A percentile compares a stretch with the other conserved stretches of the same genome.
Evolutionary conservation across 176 grass and related monocot species (phyloP).

Genomic region (Eleusine indica): DNA sequence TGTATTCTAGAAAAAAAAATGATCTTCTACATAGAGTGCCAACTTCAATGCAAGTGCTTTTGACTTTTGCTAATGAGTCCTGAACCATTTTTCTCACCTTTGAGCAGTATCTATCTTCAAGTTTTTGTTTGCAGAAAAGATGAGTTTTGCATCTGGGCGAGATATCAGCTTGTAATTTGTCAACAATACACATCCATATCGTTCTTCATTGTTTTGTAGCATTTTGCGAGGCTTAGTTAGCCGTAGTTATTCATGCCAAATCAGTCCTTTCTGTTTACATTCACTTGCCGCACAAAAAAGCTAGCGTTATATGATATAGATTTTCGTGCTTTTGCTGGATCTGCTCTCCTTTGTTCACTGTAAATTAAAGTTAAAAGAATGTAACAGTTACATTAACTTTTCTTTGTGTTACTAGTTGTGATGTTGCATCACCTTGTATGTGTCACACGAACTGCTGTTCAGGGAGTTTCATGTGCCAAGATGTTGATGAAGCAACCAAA

Average conservation of each 20-base stretch:
- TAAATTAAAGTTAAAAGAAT: neutral
- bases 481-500: constrained; percentile 22
- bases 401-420: constrained; percentile 2
- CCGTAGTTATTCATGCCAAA: neutral
- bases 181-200: neutral
- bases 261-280: neutral
- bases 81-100: too few relatives aligned
- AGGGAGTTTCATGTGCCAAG: neutral
- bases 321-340: neutral
- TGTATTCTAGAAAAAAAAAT: neutral
- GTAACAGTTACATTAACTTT: neutral
- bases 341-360: neutral
- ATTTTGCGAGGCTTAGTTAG: neutral
- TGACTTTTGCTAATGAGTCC: too few relatives aligned
- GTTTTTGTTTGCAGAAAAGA: too few relatives aligned
- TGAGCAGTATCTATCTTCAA: too few relatives aligned
- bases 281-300: neutral
- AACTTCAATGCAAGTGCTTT: too few relatives aligned
- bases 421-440: constrained; percentile 25
- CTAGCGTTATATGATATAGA: neutral
- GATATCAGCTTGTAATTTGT: too few relatives aligned
- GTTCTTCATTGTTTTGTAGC: neutral
- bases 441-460: constrained; percentile 19
- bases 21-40: too few relatives aligned
- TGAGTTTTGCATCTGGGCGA: too few relatives aligned